Evolutionary conservation across 1,284 basidiomycete genomes (phyloP), one percentile per base, ranked within the genome.

Genomic region (Microstroma glucosiphilum): DNA sequence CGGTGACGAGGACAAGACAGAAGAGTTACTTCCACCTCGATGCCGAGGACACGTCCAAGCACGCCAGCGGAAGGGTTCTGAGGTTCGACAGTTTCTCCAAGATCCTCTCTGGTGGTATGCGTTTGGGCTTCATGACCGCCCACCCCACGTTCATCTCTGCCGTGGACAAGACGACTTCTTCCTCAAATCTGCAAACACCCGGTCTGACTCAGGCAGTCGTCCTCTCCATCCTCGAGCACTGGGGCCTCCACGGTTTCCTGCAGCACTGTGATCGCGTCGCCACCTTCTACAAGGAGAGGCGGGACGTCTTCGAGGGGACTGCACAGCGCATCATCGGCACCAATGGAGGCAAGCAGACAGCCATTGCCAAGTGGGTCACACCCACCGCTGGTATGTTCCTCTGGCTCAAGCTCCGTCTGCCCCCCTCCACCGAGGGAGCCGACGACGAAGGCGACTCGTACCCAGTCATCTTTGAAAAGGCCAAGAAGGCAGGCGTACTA

Each of bases 401-500:
- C 37, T 78, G 74, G 76, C 56, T 78, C 49, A 73, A 72, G 60
- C 65, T 78, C 61, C 75, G 76, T 57, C 65, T 78, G 57, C 76
- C 76, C 1, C 65, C 69, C n/a, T 19, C 37, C 15, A 41, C 21
- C 11, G 23, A 60, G 0, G 66, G 54, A 2, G 46, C 30, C 7
- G 63, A 59, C 1, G 66, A 65, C 60, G 72, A 76, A 56, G 86
- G 84, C 17, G 91, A 96, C 79, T 90, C 89, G 1, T 86, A 85
- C 70, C 81, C 83, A n/a, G 75, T 96, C 56, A 90, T 96, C 71
- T 82, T 85, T 59, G 87, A 85, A 15, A 87, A 88, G 69, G 92
- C 92, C 1, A 83, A 89, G 57, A 85, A 86, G 61, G 86, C 86
- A 58, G 91, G 91, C 23, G 89, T 97, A 1, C 84, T 97, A 21